phyloP scores from a whole-genome alignment of 1,139 yeast species.

The Taiozyma sp. region DNA sequence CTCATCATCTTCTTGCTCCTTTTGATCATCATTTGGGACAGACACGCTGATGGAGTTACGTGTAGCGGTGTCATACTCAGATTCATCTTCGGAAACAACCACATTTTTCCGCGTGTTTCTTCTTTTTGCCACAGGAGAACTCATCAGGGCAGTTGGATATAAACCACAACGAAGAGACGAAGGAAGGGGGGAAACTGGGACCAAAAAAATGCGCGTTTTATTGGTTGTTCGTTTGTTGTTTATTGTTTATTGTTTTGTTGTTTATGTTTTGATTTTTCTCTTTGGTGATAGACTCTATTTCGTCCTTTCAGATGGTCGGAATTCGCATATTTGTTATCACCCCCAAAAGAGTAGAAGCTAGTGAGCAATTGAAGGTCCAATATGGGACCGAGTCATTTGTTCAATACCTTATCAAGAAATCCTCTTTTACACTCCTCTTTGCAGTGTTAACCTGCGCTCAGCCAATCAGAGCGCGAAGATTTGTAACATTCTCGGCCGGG shows the following conservation, averaged over 20 bases:
- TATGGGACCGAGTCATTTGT: too few species aligned
- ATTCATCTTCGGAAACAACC: constrained; percentile 14
- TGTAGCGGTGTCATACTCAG: constrained; percentile 2
- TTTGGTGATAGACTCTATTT: too few species aligned
- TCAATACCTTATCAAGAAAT: too few species aligned
- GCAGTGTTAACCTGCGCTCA: neutral
- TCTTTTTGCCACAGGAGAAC: constrained; percentile 23
- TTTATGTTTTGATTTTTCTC: too few species aligned
- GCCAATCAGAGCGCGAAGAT: constrained; percentile 12
- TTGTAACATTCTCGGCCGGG: constrained; percentile 8
- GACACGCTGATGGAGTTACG: neutral
- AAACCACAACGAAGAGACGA: too few species aligned
- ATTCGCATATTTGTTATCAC: neutral
- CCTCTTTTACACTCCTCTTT: too few species aligned
- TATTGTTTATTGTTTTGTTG: too few species aligned
- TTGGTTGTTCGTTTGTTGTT: too few species aligned
- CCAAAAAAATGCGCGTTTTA: too few species aligned
- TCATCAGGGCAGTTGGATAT: constrained; percentile 8
- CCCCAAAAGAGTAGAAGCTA: neutral
- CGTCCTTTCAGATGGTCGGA: neutral
- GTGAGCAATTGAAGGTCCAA: too few species aligned
- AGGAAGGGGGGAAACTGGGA: neutral
- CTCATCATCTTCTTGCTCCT: neutral
- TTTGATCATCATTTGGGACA: neutral
- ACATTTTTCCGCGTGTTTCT: constrained; percentile 9